Evolutionary conservation across 2,329 filamentous ascomycete species (phyloP), one percentile per base, ranked within the genome.

Genomic region (Aspergillus pseudoglaucus): DNA sequence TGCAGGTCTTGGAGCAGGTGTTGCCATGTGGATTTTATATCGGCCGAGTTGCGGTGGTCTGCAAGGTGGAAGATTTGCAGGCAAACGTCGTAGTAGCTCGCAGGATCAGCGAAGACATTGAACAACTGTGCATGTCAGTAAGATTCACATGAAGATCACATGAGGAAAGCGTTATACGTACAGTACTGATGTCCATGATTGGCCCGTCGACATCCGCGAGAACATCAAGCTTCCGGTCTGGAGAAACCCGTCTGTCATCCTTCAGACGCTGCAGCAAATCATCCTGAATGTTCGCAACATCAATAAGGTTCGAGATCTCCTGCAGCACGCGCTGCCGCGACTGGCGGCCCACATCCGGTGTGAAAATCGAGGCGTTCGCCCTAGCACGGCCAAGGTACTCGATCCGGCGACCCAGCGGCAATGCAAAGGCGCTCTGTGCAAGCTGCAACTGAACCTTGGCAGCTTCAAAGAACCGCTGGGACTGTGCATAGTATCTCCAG

Each of bases 231-330:
- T 80, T 82, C 39, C 82, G 80, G 43, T 85, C 81, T 0, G 75
- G 70, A 10, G 76, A 72, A 33, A 96, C 78, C 39, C 93, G 82
- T 1, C 74, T 65, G 55, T 98, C 93, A 8, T 78, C 78, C 62
- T 78, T 82, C 45, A 98, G 73, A 41, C 88, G 80, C 63, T 90
- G 85, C 20, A 97, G 69, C 38, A 97, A 71, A 59, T 98, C 93
- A 62, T 95, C 88, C 66, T 98, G 93, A 46, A 98, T 93, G 61
- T 93, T 91, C 12, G 90, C 91, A 44, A 97, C 82, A 59, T 98
- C 93, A 8, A 98, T 81, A 40, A 94, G 76, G 56, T 93, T 90
- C 2, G 84, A 84, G 20, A 96, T 87, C 53, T 89, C 84, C 59
- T 95, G 88, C 48, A 91, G 81, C 23, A 97, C 76, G 50, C 90